These are phyloP conservation scores for Epichloe festucae DNA, from an alignment of 2,329 filamentous ascomycete species.

Conservation along the genomic window DNA sequence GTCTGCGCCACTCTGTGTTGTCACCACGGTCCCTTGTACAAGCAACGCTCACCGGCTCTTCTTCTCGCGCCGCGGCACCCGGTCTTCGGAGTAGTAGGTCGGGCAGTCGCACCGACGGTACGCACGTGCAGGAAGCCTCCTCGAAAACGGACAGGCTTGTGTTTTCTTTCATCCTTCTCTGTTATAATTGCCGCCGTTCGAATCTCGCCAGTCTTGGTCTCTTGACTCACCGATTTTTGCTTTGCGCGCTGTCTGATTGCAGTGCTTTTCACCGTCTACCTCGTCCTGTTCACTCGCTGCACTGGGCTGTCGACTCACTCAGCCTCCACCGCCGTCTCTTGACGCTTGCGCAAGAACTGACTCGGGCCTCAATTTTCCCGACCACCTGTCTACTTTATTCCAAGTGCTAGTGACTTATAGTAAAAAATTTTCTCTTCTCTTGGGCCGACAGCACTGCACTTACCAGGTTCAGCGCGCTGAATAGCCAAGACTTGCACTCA, in stretches of 20 bases:
- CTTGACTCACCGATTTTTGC: not conserved
- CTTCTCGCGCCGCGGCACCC: slow-evolving; percentile 1
- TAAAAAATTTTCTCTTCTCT: not conserved
- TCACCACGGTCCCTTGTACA: not conserved
- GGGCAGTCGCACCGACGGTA: slow-evolving; percentile 1
- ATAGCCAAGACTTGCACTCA: not conserved
- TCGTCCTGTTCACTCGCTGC: not conserved
- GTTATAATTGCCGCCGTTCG: not conserved
- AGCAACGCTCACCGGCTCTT: not conserved
- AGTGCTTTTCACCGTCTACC: not conserved
- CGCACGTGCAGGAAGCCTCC: slow-evolving; percentile 1
- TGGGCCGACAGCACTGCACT: not conserved
- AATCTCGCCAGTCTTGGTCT: not conserved
- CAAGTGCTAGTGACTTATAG: not conserved
- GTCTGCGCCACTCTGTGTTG: not conserved
- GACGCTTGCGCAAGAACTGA: not conserved
- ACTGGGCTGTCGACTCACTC: not conserved
- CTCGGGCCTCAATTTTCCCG: not conserved
- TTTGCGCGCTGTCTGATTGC: not conserved
- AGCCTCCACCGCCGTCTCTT: not conserved
- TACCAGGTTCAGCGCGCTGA: not conserved
- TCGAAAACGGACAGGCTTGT: not conserved
- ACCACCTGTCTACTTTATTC: not conserved
- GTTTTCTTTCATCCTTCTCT: not conserved
- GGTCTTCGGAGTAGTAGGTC: not conserved